Evolutionary conservation across 2,329 filamentous ascomycete species (phyloP), one percentile per base, ranked within the genome.

Genomic region (Aspergillus alliaceus): DNA sequence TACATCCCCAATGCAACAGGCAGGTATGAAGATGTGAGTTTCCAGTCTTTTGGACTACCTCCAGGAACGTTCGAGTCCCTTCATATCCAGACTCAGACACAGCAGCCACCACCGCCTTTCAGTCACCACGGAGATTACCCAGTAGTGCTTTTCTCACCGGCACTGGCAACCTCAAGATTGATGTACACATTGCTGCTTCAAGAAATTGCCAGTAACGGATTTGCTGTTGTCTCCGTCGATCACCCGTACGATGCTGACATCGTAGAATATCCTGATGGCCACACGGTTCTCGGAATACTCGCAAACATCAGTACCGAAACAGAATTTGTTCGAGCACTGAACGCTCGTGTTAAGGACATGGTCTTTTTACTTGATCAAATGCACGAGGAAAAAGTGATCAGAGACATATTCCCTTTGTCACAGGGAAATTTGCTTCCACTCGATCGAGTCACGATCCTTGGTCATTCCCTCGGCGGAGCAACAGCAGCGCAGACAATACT

Each of bases 391-490:
- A 14, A n/a, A 3, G 27, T 6, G 12, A 31, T 56, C 31, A n/a
- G n/a, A n/a, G n/a, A n/a, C n/a, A n/a, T n/a, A n/a, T 22, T 56
- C 24, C 40, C 42, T 2, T 5, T 27, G 20, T 48, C 55, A 31
- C 57, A 56, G 22, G 42, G 37, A 8, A 52, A 32, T 2, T 32
- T 24, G 18, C 49, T 52, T 2, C 24, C 58, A n/a, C 15, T 51
- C 31, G 37, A 31, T 15, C 51, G 51, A 32, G 56, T 58, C n/a
- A 59, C 57, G 15, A 59, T 72, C 6, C 20, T 74, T 3, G 74
- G 74, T 4, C 74, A 77, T 46, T 76, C 73, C 2, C 53, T 75
- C 4, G 73, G 74, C 14, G 74, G 73, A 9, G 70, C 71, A 1
- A 67, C 73, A 2, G 67, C 66, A 3, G 58, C 70, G 24, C 51